Conservation (phyloP, 2,329 filamentous ascomycete genomes). For the Camillea tinctor region DNA sequence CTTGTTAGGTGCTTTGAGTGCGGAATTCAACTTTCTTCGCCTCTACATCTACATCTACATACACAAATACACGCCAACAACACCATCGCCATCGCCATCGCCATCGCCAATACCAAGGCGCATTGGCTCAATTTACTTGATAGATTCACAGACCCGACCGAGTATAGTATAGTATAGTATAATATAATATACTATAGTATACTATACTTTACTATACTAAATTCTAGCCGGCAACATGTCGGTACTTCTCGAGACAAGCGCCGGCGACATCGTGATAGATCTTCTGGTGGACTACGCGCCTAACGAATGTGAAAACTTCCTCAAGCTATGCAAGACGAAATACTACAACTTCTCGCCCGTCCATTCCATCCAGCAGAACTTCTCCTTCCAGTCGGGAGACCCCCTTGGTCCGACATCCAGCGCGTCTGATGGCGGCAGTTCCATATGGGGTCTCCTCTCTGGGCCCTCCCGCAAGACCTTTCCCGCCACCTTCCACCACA, state of each 20-base stretch:
- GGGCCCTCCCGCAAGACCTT: slow-evolving; percentile 73
- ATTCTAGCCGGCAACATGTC: slow-evolving; percentile 61
- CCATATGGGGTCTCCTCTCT: slow-evolving; percentile 84
- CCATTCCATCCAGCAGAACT: slow-evolving; percentile 89
- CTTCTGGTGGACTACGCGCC: slow-evolving; percentile 85
- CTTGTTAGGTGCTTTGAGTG: too few species aligned
- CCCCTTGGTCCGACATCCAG: slow-evolving; percentile 82
- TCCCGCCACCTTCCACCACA: slow-evolving; percentile 78
- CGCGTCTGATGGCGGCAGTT: slow-evolving; percentile 87
- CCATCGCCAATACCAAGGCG: too few species aligned
- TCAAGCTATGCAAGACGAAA: slow-evolving; percentile 98
- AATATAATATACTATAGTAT: too few species aligned
- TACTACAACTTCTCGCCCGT: slow-evolving; percentile 98
- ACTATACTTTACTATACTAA: too few species aligned
- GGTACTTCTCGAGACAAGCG: slow-evolving; percentile 87
- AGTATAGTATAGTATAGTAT: too few species aligned
- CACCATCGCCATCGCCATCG: too few species aligned
- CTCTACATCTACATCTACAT: too few species aligned
- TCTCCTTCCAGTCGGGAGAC: slow-evolving; percentile 95
- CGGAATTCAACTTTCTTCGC: too few species aligned
- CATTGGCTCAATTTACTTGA: too few species aligned
- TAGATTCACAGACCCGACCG: too few species aligned
- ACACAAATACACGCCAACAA: too few species aligned
- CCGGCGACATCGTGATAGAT: slow-evolving; percentile 93
- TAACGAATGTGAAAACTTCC: slow-evolving; percentile 92